phyloP scores from a whole-genome alignment of 2,329 filamentous ascomycete genomes.

The Alternaria rosae region DNA sequence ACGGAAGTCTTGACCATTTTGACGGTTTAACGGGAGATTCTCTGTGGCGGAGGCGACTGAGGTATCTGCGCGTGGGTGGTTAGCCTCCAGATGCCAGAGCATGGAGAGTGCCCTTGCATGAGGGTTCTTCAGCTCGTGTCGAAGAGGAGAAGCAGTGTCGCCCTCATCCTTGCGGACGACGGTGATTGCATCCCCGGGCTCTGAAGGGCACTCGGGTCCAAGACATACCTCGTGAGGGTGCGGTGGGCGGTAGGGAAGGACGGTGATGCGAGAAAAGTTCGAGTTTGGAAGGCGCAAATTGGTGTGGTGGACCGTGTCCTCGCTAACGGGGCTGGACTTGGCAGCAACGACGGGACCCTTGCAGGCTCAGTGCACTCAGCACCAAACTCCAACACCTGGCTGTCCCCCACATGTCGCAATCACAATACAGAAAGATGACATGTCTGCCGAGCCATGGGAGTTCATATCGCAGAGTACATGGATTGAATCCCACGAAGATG shows the following conservation, averaged over 20 bases:
- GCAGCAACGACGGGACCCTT: constrained; percentile 15
- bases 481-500: not conserved
- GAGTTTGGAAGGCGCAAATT: constrained; percentile 28
- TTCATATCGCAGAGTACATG: not conserved
- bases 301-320: constrained; percentile 29
- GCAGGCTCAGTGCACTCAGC: constrained; percentile 1
- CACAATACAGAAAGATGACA: not conserved
- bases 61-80: constrained; percentile 64
- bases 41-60: constrained; percentile 72
- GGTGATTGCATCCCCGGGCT: constrained; percentile 58
- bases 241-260: constrained; percentile 29
- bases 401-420: not conserved
- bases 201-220: constrained; percentile 58
- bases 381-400: constrained; percentile 6
- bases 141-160: constrained; percentile 58
- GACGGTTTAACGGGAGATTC: constrained; percentile 77
- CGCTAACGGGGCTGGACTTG: constrained; percentile 27
- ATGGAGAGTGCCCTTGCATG: constrained; percentile 69
- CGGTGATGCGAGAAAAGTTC: constrained; percentile 35
- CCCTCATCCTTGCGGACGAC: constrained; percentile 34
- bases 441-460: not conserved
- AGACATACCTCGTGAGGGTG: constrained; percentile 49
- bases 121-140: constrained; percentile 74
- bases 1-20: constrained; percentile 99
- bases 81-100: constrained; percentile 72